Evolutionary conservation across 2,329 filamentous ascomycete genomes (phyloP).

Genomic region (Aphanoascus verrucosus): DNA sequence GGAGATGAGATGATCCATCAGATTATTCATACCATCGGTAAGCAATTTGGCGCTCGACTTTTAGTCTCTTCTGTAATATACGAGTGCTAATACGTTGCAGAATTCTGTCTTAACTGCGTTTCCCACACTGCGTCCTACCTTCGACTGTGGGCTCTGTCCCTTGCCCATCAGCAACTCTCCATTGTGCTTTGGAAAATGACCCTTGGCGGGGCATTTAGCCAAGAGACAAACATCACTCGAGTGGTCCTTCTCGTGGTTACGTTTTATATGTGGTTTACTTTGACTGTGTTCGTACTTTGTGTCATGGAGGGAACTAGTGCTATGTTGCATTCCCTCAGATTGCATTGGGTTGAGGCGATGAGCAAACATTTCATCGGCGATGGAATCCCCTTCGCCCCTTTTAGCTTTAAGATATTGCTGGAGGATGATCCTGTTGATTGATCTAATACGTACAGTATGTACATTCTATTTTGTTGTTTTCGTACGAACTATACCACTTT

Average conservation of each 20-base stretch:
- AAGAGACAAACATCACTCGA: constrained; percentile 52
- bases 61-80: constrained; percentile 19
- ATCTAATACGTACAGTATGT: no score
- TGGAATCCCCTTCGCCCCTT: constrained; percentile 76
- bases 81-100: constrained; percentile 35
- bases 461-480: not conserved
- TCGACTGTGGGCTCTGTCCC: constrained; percentile 91
- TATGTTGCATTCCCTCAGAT: constrained; percentile 82
- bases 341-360: constrained; percentile 97
- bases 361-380: constrained; percentile 93
- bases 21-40: constrained; percentile 95
- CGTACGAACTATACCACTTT: not conserved
- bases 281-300: constrained; percentile 70
- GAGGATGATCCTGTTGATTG: constrained; percentile 60
- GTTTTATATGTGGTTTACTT: constrained; percentile 83
- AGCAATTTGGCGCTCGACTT: constrained; percentile 26
- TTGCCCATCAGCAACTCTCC: constrained; percentile 95
- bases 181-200: constrained; percentile 97
- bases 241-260: constrained; percentile 70
- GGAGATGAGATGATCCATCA: constrained; percentile 97
- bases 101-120: constrained; percentile 98
- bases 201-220: constrained; percentile 61
- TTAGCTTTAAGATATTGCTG: constrained; percentile 72
- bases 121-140: constrained; percentile 98
- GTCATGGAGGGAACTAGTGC: constrained; percentile 94